Evolutionary conservation across 164 flowering plant species (phyloP), one percentile per base, ranked within the genome.

Genomic region (Tetrastigma voinierianum): DNA sequence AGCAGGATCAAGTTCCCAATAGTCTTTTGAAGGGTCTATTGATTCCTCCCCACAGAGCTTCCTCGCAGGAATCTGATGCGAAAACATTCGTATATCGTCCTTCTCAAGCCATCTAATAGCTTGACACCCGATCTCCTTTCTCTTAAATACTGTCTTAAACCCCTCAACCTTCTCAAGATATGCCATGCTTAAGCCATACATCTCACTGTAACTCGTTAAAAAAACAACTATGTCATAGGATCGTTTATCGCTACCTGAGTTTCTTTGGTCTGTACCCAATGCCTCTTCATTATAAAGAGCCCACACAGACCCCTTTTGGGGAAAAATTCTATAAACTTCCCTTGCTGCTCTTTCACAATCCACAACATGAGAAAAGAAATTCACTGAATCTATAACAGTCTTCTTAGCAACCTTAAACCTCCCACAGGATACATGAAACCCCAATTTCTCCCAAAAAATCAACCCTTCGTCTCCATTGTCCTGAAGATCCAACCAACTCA

Each of bases 1-100:
- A 66, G 96, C 93, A 59, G 96, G 98, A 77, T 95, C 99, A 58
- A 92, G 90, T 71, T 92, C 97, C 98, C 98, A 95, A 74, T 97
- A 89, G 53, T 84, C 90, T 66, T 80, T 80, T 51, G 81, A 68
- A 53, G 62, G 66, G 1, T 66, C 80, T 1, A 84, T 70, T 47
- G 77, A 81, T 68, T 92, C 93, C n/a, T 63, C 81, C 0, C 83
- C 90, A 12, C 84, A 83, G 61, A 89, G 85, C 78, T 89, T 90
- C 77, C 82, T 85, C 5, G 96, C 91, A 69, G 98, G 98, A 80
- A 92, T 88, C 74, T 90, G 98, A 78, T 92, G 98, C 1, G 98
- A 95, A 72, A 92, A 78, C 51, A 82, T 54, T 23, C 73, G 61
- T 7, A 88, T 45, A 46, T 84, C 84, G 63, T 82, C 88, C 62